Base-by-base conservation (phyloP, 805 yeast genomes). In the Saturnispora silvae region DNA sequence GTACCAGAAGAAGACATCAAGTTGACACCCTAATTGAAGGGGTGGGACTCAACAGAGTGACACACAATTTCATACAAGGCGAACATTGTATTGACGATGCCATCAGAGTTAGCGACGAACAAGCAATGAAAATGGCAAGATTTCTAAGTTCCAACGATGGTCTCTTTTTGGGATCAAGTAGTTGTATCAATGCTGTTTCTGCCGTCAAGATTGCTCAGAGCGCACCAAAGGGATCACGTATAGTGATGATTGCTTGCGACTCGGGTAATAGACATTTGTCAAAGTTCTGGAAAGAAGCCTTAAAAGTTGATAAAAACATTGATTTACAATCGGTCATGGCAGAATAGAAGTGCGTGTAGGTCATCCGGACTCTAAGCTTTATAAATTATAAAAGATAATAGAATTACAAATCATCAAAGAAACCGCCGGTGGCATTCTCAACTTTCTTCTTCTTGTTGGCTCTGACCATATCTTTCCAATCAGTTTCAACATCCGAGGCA, bases 1-100 rank as follows among this genome's bases (percentile, higher is more conserved):
- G 98, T 1, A 82, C 92, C 0, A 67, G 97, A 48, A 69, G 96
- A 52, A 65, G 98, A 47, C 97, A 92, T 56, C 98, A 89, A 59
- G 97, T 89, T 2, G 98, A 89, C 56, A 92, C 97, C 0, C 52
- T 87, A 2, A 78, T 89, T 3, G 98, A 89, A 57, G 98, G 98
- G 0, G 81, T 89, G 20, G 98, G 98, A 0, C 60, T 89, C 40
- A 92, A 85, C 49, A 65, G 98, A 45, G 62, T 92, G 19, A 89
- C 98, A 0, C 70, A 72, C 50, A 89, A 89, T 56, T 83, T 89
- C 56, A 59, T 66, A 32, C 70, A 68, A 34, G 97, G 85, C 2
- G 85, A 82, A 47, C 52, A 57, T 1, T 68, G 56, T 40, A 76
- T 89, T 11, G 94, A 85, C 52, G 87, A 77, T 44, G 78, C 96